phyloP scores from a whole-genome alignment of 176 grass and related monocot genomes.

The Oryza meyeriana region DNA sequence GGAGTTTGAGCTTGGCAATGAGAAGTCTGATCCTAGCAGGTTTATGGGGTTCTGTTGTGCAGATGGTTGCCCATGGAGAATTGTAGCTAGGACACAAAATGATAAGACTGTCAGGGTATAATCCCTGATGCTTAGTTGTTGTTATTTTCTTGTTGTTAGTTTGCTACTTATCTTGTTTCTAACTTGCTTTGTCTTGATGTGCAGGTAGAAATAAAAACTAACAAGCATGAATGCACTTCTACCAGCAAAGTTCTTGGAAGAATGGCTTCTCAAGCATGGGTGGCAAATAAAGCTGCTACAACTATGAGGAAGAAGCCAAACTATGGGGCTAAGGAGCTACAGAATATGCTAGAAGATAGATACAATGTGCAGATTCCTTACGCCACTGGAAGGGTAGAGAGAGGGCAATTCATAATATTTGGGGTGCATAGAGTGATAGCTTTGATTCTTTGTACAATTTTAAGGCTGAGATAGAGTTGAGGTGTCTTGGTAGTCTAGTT shows the following conservation, averaged over 20 bases:
- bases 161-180: background rate
- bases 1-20: background rate
- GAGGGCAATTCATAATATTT: background rate
- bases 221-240: background rate
- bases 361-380: background rate
- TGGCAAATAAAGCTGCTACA: background rate
- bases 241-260: background rate
- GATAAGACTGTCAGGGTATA: background rate
- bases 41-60: background rate
- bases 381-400: background rate
- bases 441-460: background rate
- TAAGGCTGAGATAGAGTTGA: background rate
- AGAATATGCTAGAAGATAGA: background rate
- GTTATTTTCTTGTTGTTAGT: background rate
- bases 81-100: background rate
- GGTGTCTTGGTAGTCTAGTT: background rate
- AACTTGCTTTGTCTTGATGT: background rate
- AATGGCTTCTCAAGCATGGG: background rate
- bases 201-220: background rate
- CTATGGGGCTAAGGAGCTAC: background rate
- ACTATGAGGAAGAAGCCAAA: background rate
- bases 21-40: background rate
- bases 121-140: background rate
- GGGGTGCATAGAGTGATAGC: too few species aligned
- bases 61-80: background rate